A percentile compares a stretch with the other conserved stretches of the same genome.
Conservation (phyloP, 2,329 filamentous ascomycete species). For the Fusarium euwallaceae region DNA sequence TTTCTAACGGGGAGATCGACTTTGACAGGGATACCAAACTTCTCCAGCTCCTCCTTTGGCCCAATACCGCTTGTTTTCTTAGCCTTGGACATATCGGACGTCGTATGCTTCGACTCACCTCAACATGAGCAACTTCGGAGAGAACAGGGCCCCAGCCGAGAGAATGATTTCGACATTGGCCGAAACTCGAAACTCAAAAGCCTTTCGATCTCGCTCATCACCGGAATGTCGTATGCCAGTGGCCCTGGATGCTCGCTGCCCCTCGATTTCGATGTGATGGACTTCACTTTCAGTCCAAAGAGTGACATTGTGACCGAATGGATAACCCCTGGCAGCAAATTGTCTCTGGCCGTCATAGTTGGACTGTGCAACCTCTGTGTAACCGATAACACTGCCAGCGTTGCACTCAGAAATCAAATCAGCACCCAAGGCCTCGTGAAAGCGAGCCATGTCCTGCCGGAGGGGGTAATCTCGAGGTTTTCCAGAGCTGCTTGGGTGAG, state of each 20-base stretch:
- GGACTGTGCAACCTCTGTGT: background rate
- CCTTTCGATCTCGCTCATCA: rapidly evolving
- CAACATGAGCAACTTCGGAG: background rate
- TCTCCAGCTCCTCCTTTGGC: background rate
- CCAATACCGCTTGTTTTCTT: too few species aligned
- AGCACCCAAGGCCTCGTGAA: background rate
- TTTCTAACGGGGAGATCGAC: background rate
- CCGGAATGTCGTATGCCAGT: background rate
- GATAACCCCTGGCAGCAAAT: background rate
- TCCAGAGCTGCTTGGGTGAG: background rate
- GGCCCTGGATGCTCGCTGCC: background rate
- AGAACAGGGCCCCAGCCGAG: background rate
- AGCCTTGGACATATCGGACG: too few species aligned
- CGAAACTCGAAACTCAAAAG: background rate
- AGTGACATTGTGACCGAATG: background rate
- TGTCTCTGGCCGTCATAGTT: background rate
- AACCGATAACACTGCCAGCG: background rate
- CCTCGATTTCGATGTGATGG: background rate
- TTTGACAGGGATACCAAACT: background rate
- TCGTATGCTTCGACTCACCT: background rate
- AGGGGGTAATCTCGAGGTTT: background rate
- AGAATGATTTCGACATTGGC: background rate
- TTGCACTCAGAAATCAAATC: background rate
- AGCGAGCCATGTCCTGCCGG: background rate
- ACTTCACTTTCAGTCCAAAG: background rate